Percentiles rank a stretch among this genome's conserved stretches.
Conservation (phyloP, 2,329 filamentous ascomycete species). For the Curvularia sp. region DNA sequence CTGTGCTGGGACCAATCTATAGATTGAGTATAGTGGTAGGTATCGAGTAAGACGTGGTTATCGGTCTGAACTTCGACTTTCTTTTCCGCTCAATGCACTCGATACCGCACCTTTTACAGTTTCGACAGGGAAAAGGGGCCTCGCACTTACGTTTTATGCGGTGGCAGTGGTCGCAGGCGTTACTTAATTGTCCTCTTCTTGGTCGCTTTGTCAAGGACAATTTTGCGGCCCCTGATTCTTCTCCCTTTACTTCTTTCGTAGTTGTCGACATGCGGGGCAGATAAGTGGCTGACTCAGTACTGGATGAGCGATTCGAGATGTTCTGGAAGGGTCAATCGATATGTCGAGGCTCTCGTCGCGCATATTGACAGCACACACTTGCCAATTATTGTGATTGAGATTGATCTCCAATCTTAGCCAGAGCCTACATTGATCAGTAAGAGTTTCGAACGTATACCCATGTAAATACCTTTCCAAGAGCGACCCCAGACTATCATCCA, state of each 20-base stretch:
- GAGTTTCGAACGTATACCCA: neutral
- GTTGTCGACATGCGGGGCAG: neutral
- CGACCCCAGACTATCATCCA: neutral
- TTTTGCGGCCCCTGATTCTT: neutral
- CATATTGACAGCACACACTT: slow-evolving; percentile 1
- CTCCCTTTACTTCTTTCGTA: neutral
- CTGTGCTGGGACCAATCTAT: no score
- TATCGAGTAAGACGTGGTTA: no score
- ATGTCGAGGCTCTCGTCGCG: slow-evolving; percentile 2
- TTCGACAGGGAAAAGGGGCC: no score
- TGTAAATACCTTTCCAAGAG: slow-evolving; percentile 5
- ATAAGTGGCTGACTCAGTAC: neutral
- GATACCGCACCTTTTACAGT: no score
- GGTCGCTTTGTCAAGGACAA: neutral
- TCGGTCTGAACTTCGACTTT: no score
- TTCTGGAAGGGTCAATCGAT: neutral
- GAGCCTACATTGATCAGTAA: slow-evolving; percentile 2
- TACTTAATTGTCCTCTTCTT: neutral
- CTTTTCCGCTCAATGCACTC: no score
- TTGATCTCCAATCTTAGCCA: neutral
- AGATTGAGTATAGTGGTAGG: no score
- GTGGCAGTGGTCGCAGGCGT: no score
- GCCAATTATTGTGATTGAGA: neutral
- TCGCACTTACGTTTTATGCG: no score
- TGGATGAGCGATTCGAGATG: neutral